Conservation (phyloP, 345 rosid species). For the Gossypium herbaceum region DNA sequence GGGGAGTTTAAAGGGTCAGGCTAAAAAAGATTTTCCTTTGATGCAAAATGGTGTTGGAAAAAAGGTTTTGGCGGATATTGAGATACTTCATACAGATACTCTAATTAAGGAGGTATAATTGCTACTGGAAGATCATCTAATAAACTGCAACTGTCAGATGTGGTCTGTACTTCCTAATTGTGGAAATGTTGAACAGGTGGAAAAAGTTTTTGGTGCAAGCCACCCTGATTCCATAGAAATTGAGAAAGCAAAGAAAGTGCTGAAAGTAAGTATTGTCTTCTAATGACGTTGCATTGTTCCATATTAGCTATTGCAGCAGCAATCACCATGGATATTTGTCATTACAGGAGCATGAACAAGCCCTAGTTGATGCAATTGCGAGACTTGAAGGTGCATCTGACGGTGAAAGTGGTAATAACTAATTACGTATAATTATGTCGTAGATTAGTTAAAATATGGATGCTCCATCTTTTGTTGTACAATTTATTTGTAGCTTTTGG, state of each 20-base stretch:
- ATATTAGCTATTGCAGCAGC: neutral
- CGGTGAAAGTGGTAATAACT: slow-evolving; percentile 95
- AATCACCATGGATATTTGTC: slow-evolving; percentile 9
- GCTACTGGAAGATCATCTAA: neutral
- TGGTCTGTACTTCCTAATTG: slow-evolving; percentile 5
- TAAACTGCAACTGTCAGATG: neutral
- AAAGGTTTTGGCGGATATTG: slow-evolving; percentile 78
- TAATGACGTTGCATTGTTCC: neutral
- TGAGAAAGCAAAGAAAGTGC: slow-evolving; percentile 83
- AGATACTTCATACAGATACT: slow-evolving; percentile 86
- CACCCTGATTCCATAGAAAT: slow-evolving; percentile 67
- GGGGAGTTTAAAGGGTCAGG: slow-evolving; percentile 50
- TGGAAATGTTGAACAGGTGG: slow-evolving; percentile 52
- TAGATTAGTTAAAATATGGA: slow-evolving; percentile 22
- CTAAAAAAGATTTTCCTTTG: slow-evolving; percentile 48
- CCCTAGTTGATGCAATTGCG: slow-evolving; percentile 82
- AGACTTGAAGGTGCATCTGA: slow-evolving; percentile 93
- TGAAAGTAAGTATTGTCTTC: slow-evolving; percentile 49
- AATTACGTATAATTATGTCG: slow-evolving; percentile 44
- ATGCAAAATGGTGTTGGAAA: slow-evolving; percentile 67
- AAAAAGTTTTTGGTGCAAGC: slow-evolving; percentile 63
- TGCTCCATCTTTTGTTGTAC: slow-evolving; percentile 28
- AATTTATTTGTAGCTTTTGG: slow-evolving; percentile 26
- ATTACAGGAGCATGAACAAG: slow-evolving; percentile 85
- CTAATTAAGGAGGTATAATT: slow-evolving; percentile 74